A percentile compares a stretch with the other conserved stretches of the same genome.
Conservation (phyloP, 2,329 filamentous ascomycete genomes). For the Phialocephala sp. region DNA sequence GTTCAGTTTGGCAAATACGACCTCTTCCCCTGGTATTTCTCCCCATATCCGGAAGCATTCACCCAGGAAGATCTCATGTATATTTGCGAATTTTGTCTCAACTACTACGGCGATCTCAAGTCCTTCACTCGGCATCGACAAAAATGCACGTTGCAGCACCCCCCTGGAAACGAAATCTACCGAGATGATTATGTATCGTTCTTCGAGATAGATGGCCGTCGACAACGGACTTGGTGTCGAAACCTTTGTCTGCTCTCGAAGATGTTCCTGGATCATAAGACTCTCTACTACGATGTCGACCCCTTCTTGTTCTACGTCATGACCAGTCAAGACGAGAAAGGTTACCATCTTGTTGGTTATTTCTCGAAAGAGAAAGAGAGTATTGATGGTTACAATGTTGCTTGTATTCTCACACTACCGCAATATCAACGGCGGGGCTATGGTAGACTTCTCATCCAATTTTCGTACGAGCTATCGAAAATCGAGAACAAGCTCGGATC, state of each 20-base stretch:
- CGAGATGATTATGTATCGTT: constrained; percentile 93
- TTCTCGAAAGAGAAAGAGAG: constrained; percentile 99
- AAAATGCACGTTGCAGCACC: constrained; percentile 91
- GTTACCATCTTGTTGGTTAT: constrained; percentile 97
- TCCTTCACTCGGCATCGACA: constrained; percentile 84
- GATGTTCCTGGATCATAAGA: constrained; percentile 97
- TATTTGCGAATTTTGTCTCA: constrained; percentile 96
- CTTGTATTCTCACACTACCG: constrained; percentile 94
- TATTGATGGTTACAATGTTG: constrained; percentile 95
- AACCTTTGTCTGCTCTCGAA: constrained; percentile 95
- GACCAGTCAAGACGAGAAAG: constrained; percentile 85
- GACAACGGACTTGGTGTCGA: constrained; percentile 94
- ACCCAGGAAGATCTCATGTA: constrained; percentile 88
- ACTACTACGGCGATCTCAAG: constrained; percentile 83
- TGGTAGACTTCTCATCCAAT: constrained; percentile 91
- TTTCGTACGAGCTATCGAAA: constrained; percentile 95
- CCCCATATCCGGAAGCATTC: constrained; percentile 90
- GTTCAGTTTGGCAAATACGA: constrained; percentile 93
- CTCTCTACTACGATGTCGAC: constrained; percentile 98
- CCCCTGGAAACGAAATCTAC: constrained; percentile 97
- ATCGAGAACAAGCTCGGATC: constrained; percentile 95
- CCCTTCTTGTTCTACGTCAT: constrained; percentile 99
- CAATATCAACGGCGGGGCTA: constrained; percentile 97
- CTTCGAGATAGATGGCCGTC: constrained; percentile 94
- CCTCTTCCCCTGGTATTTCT: constrained; percentile 98